phyloP scores from a whole-genome alignment of 2,329 filamentous ascomycete species.

The Rhynchosporium secalis region DNA sequence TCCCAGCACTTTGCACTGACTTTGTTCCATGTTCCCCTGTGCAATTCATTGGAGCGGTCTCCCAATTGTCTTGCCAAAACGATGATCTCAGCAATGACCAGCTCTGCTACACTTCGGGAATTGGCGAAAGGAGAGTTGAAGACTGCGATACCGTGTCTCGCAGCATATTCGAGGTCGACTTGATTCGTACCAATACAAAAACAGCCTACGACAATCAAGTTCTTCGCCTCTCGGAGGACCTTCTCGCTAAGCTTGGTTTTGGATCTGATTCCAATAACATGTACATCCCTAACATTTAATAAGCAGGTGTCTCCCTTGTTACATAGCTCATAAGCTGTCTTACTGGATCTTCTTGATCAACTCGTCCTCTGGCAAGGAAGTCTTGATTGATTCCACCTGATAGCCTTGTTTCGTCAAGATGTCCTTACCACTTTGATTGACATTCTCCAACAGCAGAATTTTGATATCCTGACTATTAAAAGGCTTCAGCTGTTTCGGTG shows the following conservation, averaged over 20 bases:
- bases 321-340: constrained; percentile 36
- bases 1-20: constrained; percentile 97
- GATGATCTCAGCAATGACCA: constrained; percentile 95
- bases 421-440: constrained; percentile 85
- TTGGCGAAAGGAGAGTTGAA: constrained; percentile 99
- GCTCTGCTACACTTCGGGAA: constrained; percentile 92
- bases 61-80: constrained; percentile 85
- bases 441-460: constrained; percentile 92
- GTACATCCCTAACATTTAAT: constrained; percentile 67
- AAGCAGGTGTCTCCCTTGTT: neutral
- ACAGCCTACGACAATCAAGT: constrained; percentile 92
- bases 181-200: constrained; percentile 99
- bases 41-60: constrained; percentile 92
- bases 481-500: constrained; percentile 81
- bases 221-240: constrained; percentile 85
- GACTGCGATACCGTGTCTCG: constrained; percentile 84
- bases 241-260: constrained; percentile 92
- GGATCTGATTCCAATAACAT: constrained; percentile 96
- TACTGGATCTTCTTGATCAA: constrained; percentile 96
- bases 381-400: constrained; percentile 90
- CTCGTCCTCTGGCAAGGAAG: constrained; percentile 85
- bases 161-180: constrained; percentile 82
- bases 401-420: constrained; percentile 86
- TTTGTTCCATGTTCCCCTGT: constrained; percentile 96
- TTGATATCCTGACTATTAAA: constrained; percentile 97